These are phyloP conservation scores for Evansstolkia leycettana DNA, from an alignment of 495 filamentous ascomycete species.

Conservation along the genomic window DNA sequence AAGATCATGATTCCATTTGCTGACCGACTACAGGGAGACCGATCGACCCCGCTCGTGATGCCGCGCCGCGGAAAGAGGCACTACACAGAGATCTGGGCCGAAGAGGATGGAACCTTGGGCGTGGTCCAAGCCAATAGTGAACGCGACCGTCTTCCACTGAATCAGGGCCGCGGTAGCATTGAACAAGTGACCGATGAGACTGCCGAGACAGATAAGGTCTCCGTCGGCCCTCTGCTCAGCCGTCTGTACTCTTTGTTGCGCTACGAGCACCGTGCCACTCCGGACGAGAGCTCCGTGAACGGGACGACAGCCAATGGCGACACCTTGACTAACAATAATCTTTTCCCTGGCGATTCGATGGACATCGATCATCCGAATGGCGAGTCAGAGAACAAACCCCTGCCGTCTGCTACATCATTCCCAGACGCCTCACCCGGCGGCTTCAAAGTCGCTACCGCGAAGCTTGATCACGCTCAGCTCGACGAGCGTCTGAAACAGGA, in stretches of 20 bases:
- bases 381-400: constrained; percentile 33
- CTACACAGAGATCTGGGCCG: constrained; percentile 84
- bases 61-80: constrained; percentile 72
- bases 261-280: constrained; percentile 59
- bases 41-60: constrained; percentile 69
- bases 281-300: constrained; percentile 46
- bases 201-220: constrained; percentile 82
- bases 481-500: constrained; percentile 87
- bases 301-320: constrained; percentile 45
- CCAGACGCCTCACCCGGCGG: constrained; percentile 50
- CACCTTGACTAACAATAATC: constrained; percentile 21
- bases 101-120: constrained; percentile 73
- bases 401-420: constrained; percentile 65
- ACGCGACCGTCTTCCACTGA: constrained; percentile 55
- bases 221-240: constrained; percentile 69
- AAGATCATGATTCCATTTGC: neutral
- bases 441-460: constrained; percentile 45
- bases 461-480: constrained; percentile 70
- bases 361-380: constrained; percentile 29
- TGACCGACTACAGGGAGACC: constrained; percentile 52
- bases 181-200: constrained; percentile 76
- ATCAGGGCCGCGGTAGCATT: constrained; percentile 71
- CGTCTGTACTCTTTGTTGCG: constrained; percentile 76
- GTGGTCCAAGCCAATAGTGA: constrained; percentile 46
- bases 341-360: constrained; percentile 44